Conservation (phyloP, 1,284 basidiomycete species). For the Leccinum fallax region DNA sequence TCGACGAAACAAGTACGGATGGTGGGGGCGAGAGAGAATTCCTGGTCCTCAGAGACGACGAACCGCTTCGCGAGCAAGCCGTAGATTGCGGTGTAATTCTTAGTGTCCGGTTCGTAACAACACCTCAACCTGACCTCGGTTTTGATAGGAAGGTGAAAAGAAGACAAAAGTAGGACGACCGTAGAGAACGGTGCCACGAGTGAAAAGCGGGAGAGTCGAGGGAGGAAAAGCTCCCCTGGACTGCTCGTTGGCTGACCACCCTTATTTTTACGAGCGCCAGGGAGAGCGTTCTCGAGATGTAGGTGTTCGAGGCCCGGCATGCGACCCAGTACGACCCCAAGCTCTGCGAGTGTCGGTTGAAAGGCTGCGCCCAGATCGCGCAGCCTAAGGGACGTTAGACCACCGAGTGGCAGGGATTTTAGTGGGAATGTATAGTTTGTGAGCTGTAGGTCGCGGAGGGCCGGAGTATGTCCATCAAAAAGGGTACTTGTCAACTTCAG, state of each 20-base stretch:
- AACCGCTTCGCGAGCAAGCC: slow-evolving; percentile 23
- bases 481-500: slow-evolving; percentile 20
- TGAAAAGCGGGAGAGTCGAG: slow-evolving; percentile 22
- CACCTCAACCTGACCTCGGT: slow-evolving; percentile 26
- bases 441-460: slow-evolving; percentile 35
- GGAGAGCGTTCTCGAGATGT: slow-evolving; percentile 35
- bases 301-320: slow-evolving; percentile 37
- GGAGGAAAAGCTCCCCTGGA: slow-evolving; percentile 16
- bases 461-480: slow-evolving; percentile 29
- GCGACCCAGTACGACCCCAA: slow-evolving; percentile 30
- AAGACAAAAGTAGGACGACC: slow-evolving; percentile 19
- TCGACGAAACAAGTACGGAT: slow-evolving; percentile 22
- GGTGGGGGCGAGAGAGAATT: slow-evolving; percentile 2
- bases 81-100: slow-evolving; percentile 16
- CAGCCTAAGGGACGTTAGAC: slow-evolving; percentile 35
- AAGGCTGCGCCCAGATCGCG: slow-evolving; percentile 21
- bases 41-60: slow-evolving; percentile 5
- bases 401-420: slow-evolving; percentile 29
- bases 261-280: slow-evolving; percentile 9
- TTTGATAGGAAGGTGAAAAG: slow-evolving; percentile 18
- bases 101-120: slow-evolving; percentile 5
- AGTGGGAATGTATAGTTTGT: slow-evolving; percentile 31
- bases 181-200: slow-evolving; percentile 24
- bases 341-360: slow-evolving; percentile 27
- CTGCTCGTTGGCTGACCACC: not conserved